Evolutionary conservation across 805 yeast species (phyloP).

Genomic region (Tetrapisispora arboricola): DNA sequence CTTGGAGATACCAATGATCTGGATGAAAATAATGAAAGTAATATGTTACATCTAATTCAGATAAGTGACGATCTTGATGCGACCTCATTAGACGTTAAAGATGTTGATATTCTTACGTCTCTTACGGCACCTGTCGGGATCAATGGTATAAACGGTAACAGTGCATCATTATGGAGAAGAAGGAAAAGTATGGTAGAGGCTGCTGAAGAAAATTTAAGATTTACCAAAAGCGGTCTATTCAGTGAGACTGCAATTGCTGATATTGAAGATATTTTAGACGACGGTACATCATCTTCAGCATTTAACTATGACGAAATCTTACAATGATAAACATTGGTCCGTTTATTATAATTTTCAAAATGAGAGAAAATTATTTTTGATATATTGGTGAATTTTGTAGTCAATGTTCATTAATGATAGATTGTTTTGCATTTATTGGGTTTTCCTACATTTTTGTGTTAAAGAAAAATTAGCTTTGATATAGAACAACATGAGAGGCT

Average conservation of each 20-base stretch:
- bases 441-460: too few species aligned
- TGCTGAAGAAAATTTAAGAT: conserved; percentile 62
- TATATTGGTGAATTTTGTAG: too few species aligned
- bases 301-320: conserved; percentile 22
- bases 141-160: conserved; percentile 14
- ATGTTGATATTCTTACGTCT: conserved; percentile 27
- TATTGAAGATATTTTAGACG: conserved; percentile 47
- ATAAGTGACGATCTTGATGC: conserved; percentile 1
- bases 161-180: conserved; percentile 35
- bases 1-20: conserved; percentile 9
- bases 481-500: too few species aligned
- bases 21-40: conserved; percentile 4
- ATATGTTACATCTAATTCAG: not conserved
- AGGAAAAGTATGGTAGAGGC: conserved; percentile 67
- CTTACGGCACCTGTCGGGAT: conserved; percentile 27
- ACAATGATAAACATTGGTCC: conserved; percentile 12
- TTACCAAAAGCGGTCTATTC: conserved; percentile 67
- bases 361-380: too few species aligned
- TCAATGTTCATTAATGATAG: too few species aligned
- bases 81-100: conserved; percentile 5
- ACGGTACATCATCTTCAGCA: conserved; percentile 9
- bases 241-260: conserved; percentile 65
- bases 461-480: too few species aligned
- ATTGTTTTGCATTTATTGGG: too few species aligned
- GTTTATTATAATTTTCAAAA: too few species aligned